Evolutionary conservation across 129 eudicot species (phyloP), one percentile per base, ranked within the genome.

Genomic region (Centrapalus pauciflorus): DNA sequence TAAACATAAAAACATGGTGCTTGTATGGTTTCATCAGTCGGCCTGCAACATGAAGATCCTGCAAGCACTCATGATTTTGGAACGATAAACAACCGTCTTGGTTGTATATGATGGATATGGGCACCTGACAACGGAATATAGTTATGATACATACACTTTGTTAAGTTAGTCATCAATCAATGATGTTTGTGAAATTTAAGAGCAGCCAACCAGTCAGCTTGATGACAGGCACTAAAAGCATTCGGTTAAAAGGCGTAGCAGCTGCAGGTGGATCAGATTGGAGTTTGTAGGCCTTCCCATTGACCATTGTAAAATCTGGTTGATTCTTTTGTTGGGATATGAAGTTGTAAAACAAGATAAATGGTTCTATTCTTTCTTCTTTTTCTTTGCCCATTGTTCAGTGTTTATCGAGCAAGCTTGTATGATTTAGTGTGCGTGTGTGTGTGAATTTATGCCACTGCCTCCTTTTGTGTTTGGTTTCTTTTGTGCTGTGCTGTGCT

Each of bases 281-380:
- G 58, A 43, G 64, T n/a, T n/a, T n/a, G n/a, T n/a, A n/a, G n/a
- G n/a, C n/a, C n/a, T n/a, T n/a, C n/a, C n/a, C n/a, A n/a, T n/a
- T n/a, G n/a, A n/a, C n/a, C n/a, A 45, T 41, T 57, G 67, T 60
- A 60, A 58, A 70, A 30, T 59, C 17, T 45, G 61, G 67, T 59
- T 43, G 24, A 56, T 56, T 70, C 66, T 70, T 70, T 43, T 71
- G 76, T 33, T 57, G 43, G 29, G 56, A 17, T 21, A 52, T 41
- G 49, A 70, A 43, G 67, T 70, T 69, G 74, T 69, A 69, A 55
- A 29, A 57, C 40, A 69, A 69, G 38, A 56, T 32, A 37, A 55
- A 68, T 54, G 73, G 28, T 55, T 65, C 35, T 30, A 69, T 56
- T 69, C 66, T 38, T 67, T 67, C 34, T 67, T 67, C 34, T 67